Evolutionary conservation across 2,329 filamentous ascomycete species (phyloP), one percentile per base, ranked within the genome.

Genomic region (Penicillium sp.): DNA sequence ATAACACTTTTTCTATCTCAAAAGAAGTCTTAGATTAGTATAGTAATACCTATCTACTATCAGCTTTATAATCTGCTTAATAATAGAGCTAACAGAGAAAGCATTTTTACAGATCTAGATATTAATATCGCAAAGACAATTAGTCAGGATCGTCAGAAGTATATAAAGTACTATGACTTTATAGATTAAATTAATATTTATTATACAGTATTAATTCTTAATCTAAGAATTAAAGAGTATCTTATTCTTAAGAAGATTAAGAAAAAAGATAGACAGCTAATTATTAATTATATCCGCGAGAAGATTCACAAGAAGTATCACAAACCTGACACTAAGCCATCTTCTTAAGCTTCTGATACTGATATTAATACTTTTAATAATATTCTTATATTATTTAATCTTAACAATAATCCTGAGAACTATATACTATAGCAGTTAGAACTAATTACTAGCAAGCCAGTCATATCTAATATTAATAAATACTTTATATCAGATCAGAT

Each of bases 81-180:
- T 21, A 4, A 40, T 1, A 19, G 18, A 7, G 37, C 19, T 23
- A 10, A 24, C 2, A 18, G 7, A 6, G 8, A 43, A 11, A 23
- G 24, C 5, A 28, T 51, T 16, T 55, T 54, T 39, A 29, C 44
- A 31, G 37, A 48, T 29, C 26, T 55, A 13, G 31, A 29, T 29
- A n/a, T 28, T 7, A 48, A 55, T 39, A 55, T 55, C 23, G 24
- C 44, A 31, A 14, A n/a, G 31, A 48, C 53, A 19, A 34, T 55
- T 6, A 16, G 29, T 9, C 39, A 11, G 8, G 37, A 48, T 6
- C 40, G 51, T n/a, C 33, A 48, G 21, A 49, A 55, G 31, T 55
- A 51, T 36, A 26, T 44, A 26, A 55, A 55, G 44, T 55, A 51
- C 28, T 55, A 55, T 47, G n/a, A 28, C 28, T 36, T 55, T 37